A percentile compares a stretch with the other conserved stretches of the same genome.
Conservation (phyloP, 2,329 filamentous ascomycete genomes). For the Thelonectria rubi region DNA sequence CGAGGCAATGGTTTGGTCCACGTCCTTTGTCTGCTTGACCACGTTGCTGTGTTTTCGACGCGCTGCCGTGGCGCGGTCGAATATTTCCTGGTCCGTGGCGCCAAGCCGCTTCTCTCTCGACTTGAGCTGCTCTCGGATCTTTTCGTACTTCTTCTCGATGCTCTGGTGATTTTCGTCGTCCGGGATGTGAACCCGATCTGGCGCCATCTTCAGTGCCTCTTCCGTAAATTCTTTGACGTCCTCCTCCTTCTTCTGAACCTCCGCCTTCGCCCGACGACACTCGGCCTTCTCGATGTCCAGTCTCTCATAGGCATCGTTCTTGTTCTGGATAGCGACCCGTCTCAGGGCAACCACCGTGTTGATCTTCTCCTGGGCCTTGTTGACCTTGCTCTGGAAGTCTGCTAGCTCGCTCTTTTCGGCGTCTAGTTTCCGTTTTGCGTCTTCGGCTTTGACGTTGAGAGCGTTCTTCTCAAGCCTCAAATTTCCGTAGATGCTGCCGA, state of each 20-base stretch:
- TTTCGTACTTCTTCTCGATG: constrained; percentile 63
- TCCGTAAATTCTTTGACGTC: constrained; percentile 63
- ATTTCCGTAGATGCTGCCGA: constrained; percentile 65
- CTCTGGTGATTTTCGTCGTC: constrained; percentile 69
- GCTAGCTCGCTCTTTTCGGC: constrained; percentile 47
- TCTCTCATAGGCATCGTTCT: constrained; percentile 67
- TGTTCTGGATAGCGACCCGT: constrained; percentile 62
- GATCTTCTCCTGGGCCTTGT: constrained; percentile 65
- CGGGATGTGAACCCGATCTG: constrained; percentile 68
- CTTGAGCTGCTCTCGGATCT: constrained; percentile 66
- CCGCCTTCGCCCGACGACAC: constrained; percentile 48
- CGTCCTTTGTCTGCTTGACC: constrained; percentile 52
- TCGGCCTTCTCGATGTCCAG: constrained; percentile 59
- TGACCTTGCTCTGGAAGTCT: constrained; percentile 57
- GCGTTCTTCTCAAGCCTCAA: constrained; percentile 59
- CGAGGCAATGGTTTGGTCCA: constrained; percentile 52
- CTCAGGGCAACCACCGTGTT: constrained; percentile 59
- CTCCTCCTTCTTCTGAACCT: constrained; percentile 55
- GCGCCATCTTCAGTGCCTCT: constrained; percentile 63
- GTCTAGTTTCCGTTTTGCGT: constrained; percentile 50
- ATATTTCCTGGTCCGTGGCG: constrained; percentile 71
- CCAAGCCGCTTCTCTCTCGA: constrained; percentile 67
- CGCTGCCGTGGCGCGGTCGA: constrained; percentile 55
- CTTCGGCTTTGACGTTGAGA: constrained; percentile 55
- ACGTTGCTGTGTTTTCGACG: constrained; percentile 55